Base-by-base conservation (phyloP, 169 alveolate genomes). In the Babesia ovata region DNA sequence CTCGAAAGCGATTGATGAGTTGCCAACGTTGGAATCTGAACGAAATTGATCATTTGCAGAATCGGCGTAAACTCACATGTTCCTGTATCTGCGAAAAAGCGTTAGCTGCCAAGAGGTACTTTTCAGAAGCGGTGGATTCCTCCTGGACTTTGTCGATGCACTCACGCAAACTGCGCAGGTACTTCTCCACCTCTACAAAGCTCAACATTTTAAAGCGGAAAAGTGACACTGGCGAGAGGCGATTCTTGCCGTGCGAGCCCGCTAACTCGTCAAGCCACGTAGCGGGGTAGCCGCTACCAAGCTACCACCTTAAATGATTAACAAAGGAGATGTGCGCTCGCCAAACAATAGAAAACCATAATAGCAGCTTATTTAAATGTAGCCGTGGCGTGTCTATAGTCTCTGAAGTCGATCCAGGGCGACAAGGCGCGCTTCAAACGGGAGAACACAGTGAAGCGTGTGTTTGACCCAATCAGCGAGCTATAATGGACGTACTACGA, bases 401-500 rank as follows among this genome's bases (percentile, higher is more conserved):
- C 87, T 13, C 58, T 70, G 0, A 45, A 58, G 17, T 85, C 93
- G 21, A 88, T 88, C 70, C 93, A 77, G 60, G 84, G 76, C 24
- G 92, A 86, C 58, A 85, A 85, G 42, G 63, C 79, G 52, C 71
- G 71, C n/a, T 89, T 89, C 78, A 83, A 86, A 70, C 59, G 65
- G 26, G 70, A 85, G 60, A 72, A 63, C 22, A 85, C 94, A 39
- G 66, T 89, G 42, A 89, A 89, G 78, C 79, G 90, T 21, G 86
- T 89, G 26, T 85, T 85, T 28, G 91, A 83, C 82, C 92, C 94
- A 0, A 75, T 82, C 29, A 86, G 94, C 45, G 94, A 89, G 60
- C 72, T 81, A 22, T 79, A 77, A 57, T 89, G 94, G 94, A 83
- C 92, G 28, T 89, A 89, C 48, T 89, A 89, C 67, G 92, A 89